These are phyloP conservation scores for Haematococcus sp. DNA, from an alignment of 139 green algal genomes.

Conservation along the genomic window DNA sequence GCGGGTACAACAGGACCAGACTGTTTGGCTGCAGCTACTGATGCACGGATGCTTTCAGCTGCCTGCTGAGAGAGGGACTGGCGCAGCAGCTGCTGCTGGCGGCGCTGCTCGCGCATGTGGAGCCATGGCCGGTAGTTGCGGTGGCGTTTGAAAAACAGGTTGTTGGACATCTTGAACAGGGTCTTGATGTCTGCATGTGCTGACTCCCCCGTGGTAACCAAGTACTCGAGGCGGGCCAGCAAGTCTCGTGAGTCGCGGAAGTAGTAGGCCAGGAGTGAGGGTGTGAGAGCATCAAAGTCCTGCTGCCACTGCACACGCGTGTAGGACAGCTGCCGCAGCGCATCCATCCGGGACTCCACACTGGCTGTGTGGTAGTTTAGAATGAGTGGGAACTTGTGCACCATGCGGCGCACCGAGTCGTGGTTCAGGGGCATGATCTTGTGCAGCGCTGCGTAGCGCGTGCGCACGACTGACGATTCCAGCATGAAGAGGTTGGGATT, in stretches of 20 bases:
- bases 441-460: conserved; percentile 33
- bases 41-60: no score
- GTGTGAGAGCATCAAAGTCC: conserved; percentile 35
- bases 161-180: conserved; percentile 49
- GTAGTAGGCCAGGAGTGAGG: conserved; percentile 46
- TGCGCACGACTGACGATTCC: conserved; percentile 10
- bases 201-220: conserved; percentile 32
- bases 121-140: conserved; percentile 20
- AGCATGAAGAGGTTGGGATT: conserved; percentile 44
- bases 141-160: conserved; percentile 33
- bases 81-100: conserved; percentile 3
- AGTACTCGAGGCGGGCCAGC: conserved; percentile 48
- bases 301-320: conserved; percentile 34
- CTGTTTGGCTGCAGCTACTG: neutral
- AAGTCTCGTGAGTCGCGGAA: conserved; percentile 38
- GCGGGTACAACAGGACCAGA: no score
- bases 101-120: neutral
- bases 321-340: conserved; percentile 35
- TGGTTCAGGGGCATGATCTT: conserved; percentile 21
- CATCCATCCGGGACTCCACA: conserved; percentile 14
- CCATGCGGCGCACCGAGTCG: conserved; percentile 13
- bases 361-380: conserved; percentile 3
- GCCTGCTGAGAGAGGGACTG: no score
- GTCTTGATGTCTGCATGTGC: conserved; percentile 19
- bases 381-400: conserved; percentile 10